phyloP scores from a whole-genome alignment of 108 stramenopile genomes.

The Cyclotella sp. region DNA sequence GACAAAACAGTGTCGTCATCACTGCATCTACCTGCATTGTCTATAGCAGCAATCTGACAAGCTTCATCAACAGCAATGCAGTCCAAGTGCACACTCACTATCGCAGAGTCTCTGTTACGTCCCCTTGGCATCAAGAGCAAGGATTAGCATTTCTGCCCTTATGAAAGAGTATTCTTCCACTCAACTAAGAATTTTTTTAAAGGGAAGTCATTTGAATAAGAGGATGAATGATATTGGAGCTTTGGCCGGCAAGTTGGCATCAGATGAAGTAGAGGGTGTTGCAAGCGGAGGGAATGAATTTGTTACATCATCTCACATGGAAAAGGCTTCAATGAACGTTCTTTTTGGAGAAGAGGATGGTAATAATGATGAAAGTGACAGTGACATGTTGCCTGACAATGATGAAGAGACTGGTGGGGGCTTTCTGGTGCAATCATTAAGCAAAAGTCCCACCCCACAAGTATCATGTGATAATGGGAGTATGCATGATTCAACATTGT shows the following conservation, averaged over 20 bases:
- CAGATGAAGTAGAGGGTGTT: constrained; percentile 12
- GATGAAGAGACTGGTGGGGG: constrained; percentile 42
- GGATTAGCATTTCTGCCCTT: constrained; percentile 91
- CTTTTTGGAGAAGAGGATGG: constrained; percentile 46
- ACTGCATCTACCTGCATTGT: too few relatives aligned
- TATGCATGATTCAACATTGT: background rate
- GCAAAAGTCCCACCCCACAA: background rate
- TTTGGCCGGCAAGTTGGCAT: constrained; percentile 17
- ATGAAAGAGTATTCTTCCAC: constrained; percentile 85
- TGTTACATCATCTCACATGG: constrained; percentile 4
- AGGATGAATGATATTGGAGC: constrained; percentile 50
- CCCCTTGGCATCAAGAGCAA: too few relatives aligned
- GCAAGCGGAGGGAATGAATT: background rate
- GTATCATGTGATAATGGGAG: background rate
- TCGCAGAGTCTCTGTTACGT: too few relatives aligned
- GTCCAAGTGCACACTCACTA: too few relatives aligned
- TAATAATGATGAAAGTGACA: constrained; percentile 29
- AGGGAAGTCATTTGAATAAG: constrained; percentile 68
- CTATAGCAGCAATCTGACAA: too few relatives aligned
- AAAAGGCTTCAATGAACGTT: constrained; percentile 37
- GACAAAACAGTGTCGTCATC: too few relatives aligned
- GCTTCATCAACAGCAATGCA: too few relatives aligned
- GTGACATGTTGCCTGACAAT: constrained; percentile 4
- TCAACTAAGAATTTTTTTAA: constrained; percentile 93
- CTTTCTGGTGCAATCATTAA: constrained; percentile 28